Evolutionary conservation across 2,329 filamentous ascomycete genomes (phyloP).

Genomic region (Cladosporium sphaerospermum): DNA sequence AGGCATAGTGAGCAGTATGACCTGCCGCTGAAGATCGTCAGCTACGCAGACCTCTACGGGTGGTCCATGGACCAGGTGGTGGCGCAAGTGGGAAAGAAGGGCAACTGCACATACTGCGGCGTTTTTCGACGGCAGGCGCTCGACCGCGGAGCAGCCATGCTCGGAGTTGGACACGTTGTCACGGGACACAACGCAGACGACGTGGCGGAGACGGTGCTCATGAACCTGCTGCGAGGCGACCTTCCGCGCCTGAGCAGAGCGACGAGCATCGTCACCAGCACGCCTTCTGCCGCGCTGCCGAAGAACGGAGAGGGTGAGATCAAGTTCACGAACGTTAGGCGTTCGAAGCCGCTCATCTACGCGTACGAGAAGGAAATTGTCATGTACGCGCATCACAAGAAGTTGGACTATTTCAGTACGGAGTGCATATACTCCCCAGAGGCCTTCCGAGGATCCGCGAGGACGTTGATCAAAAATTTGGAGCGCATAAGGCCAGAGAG

Average conservation of each 20-base stretch:
- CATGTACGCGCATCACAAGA: slow-evolving; percentile 92
- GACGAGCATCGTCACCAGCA: slow-evolving; percentile 74
- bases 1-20: slow-evolving; percentile 84
- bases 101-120: slow-evolving; percentile 97
- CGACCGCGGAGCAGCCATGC: slow-evolving; percentile 80
- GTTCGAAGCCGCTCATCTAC: slow-evolving; percentile 95
- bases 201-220: slow-evolving; percentile 92
- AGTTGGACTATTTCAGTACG: slow-evolving; percentile 94
- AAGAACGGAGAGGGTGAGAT: slow-evolving; percentile 18
- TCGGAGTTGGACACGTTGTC: slow-evolving; percentile 87
- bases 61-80: slow-evolving; percentile 99
- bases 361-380: slow-evolving; percentile 99
- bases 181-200: slow-evolving; percentile 98
- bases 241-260: slow-evolving; percentile 78
- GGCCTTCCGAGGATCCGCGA: slow-evolving; percentile 86
- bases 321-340: slow-evolving; percentile 79
- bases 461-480: slow-evolving; percentile 88
- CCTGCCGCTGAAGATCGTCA: slow-evolving; percentile 86
- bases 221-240: slow-evolving; percentile 92
- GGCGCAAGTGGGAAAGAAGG: slow-evolving; percentile 91
- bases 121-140: slow-evolving; percentile 92
- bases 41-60: slow-evolving; percentile 89
- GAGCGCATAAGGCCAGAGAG: slow-evolving; percentile 90
- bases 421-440: slow-evolving; percentile 98
- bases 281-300: slow-evolving; percentile 36